Percentiles rank a stretch among this genome's conserved stretches.
Evolutionary conservation across 148 eudicot species (phyloP).

Genomic region (Silene uniflora): DNA sequence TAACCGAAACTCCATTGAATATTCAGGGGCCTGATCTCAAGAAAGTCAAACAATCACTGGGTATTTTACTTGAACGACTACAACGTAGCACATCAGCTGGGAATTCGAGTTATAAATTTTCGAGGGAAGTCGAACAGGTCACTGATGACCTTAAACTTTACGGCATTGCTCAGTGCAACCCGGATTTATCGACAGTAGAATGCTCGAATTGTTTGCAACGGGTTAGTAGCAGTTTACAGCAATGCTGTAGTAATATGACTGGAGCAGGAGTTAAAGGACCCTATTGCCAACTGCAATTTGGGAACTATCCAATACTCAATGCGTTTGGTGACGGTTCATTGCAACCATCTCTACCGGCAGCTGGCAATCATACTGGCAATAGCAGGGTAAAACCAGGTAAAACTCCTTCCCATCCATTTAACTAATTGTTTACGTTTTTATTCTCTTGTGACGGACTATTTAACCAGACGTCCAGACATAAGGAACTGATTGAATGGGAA

Average conservation of each 20-base stretch:
- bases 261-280: not conserved
- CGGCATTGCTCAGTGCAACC: conserved; percentile 26
- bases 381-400: not conserved
- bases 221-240: not conserved
- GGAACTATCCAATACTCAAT: not conserved
- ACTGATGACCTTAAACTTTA: not conserved
- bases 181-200: conserved; percentile 22
- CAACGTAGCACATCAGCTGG: not conserved
- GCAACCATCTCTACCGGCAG: not conserved
- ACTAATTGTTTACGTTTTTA: no score
- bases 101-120: conserved; percentile 14
- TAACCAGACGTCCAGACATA: no score
- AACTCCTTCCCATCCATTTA: no score
- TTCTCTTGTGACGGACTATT: no score
- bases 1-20: no score
- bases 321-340: not conserved
- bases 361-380: not conserved
- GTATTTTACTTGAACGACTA: conserved; percentile 2
- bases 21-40: not conserved
- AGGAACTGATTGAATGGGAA: no score
- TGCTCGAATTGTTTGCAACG: conserved; percentile 9
- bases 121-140: not conserved
- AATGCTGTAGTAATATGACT: not conserved
- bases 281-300: conserved; percentile 3
- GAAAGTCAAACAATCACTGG: not conserved